A percentile compares a stretch with the other conserved stretches of the same genome.
phyloP scores from a whole-genome alignment of 139 green algal species.

The Tetraselmis chui region DNA sequence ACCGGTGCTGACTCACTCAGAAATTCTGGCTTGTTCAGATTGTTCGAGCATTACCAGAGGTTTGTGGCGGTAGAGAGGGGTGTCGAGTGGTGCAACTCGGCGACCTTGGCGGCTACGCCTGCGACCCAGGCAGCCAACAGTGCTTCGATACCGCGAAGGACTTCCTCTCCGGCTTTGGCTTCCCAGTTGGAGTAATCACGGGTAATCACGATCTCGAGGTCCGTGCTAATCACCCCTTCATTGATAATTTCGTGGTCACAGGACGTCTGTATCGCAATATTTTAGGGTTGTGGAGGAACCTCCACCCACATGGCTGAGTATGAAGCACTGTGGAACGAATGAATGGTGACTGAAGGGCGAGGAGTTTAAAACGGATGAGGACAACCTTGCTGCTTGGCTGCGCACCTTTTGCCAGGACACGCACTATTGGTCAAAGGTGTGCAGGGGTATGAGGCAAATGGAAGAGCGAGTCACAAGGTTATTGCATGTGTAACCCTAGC shows the following conservation, averaged over 20 bases:
- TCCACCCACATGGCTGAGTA: too few species aligned
- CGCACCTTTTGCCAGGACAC: too few species aligned
- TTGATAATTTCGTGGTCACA: too few species aligned
- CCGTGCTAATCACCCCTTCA: background rate
- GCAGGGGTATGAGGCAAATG: background rate
- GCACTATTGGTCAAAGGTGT: too few species aligned
- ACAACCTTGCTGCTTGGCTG: constrained; percentile 64
- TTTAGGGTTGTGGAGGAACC: too few species aligned
- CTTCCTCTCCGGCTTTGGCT: constrained; percentile 46
- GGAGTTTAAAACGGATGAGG: constrained; percentile 68
- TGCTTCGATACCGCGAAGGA: constrained; percentile 54
- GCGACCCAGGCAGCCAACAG: constrained; percentile 30
- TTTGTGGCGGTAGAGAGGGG: too few species aligned
- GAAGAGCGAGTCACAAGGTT: background rate
- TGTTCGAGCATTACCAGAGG: too few species aligned
- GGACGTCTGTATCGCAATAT: too few species aligned
- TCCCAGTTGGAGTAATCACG: constrained; percentile 39
- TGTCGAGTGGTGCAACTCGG: constrained; percentile 60
- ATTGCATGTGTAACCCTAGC: too few species aligned
- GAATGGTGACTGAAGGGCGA: constrained; percentile 34
- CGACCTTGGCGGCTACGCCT: constrained; percentile 70
- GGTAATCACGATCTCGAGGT: constrained; percentile 67
- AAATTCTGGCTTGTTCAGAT: too few species aligned
- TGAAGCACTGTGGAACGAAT: too few species aligned
- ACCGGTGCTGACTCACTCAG: background rate